These are phyloP conservation scores for Suhomyces bolitotheri DNA, from an alignment of 1,139 yeast genomes.

Conservation along the genomic window DNA sequence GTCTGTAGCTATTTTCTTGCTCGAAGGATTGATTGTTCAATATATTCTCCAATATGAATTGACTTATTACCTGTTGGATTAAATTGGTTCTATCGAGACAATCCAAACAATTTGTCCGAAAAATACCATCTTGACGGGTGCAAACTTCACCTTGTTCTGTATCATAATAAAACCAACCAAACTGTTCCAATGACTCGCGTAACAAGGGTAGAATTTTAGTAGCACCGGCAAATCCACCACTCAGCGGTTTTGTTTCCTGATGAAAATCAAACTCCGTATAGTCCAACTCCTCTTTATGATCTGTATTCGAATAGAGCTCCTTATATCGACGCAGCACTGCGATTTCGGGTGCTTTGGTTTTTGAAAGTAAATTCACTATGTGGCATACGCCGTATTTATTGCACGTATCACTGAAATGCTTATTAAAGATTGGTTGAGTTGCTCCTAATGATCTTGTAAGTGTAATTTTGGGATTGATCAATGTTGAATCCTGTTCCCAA, in stretches of 20 bases:
- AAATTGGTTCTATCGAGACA: constrained; percentile 94
- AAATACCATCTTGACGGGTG: constrained; percentile 83
- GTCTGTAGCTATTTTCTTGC: constrained; percentile 23
- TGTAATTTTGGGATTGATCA: constrained; percentile 81
- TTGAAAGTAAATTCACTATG: constrained; percentile 76
- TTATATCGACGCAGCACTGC: constrained; percentile 70
- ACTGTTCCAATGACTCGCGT: constrained; percentile 65
- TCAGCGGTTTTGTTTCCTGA: constrained; percentile 70
- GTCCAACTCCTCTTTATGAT: constrained; percentile 49
- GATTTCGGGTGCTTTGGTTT: constrained; percentile 71
- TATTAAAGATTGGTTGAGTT: constrained; percentile 84
- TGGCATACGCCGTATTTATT: constrained; percentile 85
- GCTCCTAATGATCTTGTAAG: constrained; percentile 89
- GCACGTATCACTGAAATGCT: constrained; percentile 70
- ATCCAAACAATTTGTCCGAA: constrained; percentile 91
- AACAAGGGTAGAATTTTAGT: constrained; percentile 64
- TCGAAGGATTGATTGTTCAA: constrained; percentile 47
- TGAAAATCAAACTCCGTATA: constrained; percentile 92
- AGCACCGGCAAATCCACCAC: constrained; percentile 86
- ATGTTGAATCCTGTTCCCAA: constrained; percentile 95
- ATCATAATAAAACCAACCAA: constrained; percentile 72
- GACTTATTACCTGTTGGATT: constrained; percentile 80
- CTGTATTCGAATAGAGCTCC: constrained; percentile 50
- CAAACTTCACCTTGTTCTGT: constrained; percentile 36
- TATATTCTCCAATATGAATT: constrained; percentile 61